Conservation (phyloP, 2,329 filamentous ascomycete species). For the Colletotrichum sidae region DNA sequence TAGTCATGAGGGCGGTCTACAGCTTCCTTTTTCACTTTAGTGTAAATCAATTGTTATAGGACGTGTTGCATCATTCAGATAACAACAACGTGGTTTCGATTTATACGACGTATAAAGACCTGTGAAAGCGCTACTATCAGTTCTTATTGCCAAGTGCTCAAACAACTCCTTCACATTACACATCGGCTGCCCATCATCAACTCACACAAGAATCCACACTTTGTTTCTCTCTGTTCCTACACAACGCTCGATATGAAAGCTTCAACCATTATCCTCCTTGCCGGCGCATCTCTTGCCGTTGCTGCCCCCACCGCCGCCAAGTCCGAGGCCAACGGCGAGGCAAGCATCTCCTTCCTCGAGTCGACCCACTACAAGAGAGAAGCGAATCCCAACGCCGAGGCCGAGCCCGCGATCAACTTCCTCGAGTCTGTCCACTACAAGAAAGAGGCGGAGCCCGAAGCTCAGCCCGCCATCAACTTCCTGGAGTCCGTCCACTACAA, state of each 20-base stretch:
- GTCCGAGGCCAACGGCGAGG: slow-evolving; percentile 13
- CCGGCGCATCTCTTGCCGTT: slow-evolving; percentile 4
- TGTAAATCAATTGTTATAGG: background rate
- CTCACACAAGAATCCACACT: background rate
- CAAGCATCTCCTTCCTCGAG: slow-evolving; percentile 10
- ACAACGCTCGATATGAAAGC: slow-evolving; percentile 7
- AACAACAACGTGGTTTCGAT: too few species aligned
- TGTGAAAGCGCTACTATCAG: too few species aligned
- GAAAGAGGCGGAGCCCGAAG: slow-evolving; percentile 1
- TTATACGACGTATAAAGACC: too few species aligned
- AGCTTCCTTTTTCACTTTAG: slow-evolving; percentile 11
- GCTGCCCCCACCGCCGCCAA: slow-evolving; percentile 4
- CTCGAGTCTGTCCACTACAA: slow-evolving; percentile 22
- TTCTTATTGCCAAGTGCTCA: too few species aligned
- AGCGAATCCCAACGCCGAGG: slow-evolving; percentile 14
- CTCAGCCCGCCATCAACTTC: slow-evolving; percentile 11
- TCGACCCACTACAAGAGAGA: slow-evolving; percentile 26
- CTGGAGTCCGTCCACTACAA: slow-evolving; percentile 7
- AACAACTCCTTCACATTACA: background rate
- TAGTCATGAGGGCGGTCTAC: background rate
- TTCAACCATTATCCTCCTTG: slow-evolving; percentile 3
- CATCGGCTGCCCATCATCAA: background rate
- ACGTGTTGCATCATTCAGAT: too few species aligned
- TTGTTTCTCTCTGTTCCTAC: background rate
- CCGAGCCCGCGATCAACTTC: slow-evolving; percentile 6